These are phyloP conservation scores for Botrytis medusae DNA, from an alignment of 2,329 filamentous ascomycete genomes.

Conservation along the genomic window DNA sequence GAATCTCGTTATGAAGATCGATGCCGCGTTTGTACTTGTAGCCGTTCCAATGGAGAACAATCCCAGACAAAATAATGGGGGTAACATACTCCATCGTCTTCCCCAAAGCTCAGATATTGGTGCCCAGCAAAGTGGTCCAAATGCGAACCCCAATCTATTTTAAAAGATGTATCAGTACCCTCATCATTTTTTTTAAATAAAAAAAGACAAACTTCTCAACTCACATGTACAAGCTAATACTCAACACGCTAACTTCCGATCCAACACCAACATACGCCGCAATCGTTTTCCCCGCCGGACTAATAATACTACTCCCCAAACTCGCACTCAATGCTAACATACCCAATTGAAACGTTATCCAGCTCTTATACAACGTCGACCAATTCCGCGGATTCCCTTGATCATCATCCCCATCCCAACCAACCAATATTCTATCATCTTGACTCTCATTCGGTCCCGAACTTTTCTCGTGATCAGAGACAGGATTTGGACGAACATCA, in stretches of 20 bases:
- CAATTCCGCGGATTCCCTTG: conserved; percentile 50
- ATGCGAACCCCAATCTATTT: conserved; percentile 46
- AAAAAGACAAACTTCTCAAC: conserved; percentile 18
- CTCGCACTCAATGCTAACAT: conserved; percentile 52
- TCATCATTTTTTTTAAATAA: too few species aligned
- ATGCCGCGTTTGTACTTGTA: conserved; percentile 56
- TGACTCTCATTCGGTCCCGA: too few species aligned
- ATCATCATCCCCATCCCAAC: conserved; percentile 45
- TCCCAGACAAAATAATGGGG: conserved; percentile 56
- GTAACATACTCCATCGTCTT: conserved; percentile 57
- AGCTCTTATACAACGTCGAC: conserved; percentile 45
- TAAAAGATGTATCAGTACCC: conserved; percentile 3
- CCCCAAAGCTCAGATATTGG: conserved; percentile 63
- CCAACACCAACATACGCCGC: conserved; percentile 46
- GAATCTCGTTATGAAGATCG: conserved; percentile 65
- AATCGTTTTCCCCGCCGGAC: conserved; percentile 48
- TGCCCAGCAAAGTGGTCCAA: conserved; percentile 60
- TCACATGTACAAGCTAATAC: conserved; percentile 49
- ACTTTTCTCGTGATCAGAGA: not conserved
- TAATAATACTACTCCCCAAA: conserved; percentile 51
- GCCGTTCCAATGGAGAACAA: conserved; percentile 62
- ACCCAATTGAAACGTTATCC: conserved; percentile 50
- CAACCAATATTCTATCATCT: conserved; percentile 80
- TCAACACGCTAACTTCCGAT: conserved; percentile 46
- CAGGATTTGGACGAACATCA: not conserved